phyloP scores from a whole-genome alignment of 1,284 basidiomycete genomes.

The Ustilago esculenta region DNA sequence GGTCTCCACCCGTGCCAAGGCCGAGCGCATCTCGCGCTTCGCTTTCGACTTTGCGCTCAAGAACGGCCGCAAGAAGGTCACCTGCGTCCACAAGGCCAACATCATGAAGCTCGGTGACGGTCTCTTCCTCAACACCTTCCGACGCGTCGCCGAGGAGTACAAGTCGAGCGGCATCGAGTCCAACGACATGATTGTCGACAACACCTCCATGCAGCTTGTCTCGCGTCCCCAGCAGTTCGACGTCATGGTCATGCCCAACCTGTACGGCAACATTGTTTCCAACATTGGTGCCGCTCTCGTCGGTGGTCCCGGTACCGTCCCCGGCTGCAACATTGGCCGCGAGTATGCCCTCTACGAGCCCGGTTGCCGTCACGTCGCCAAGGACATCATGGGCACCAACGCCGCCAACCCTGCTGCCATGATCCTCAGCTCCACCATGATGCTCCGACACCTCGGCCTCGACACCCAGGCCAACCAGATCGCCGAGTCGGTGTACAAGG shows the following conservation, averaged over 20 bases:
- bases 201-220: slow-evolving; percentile 99
- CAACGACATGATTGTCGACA: slow-evolving; percentile 99
- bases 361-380: slow-evolving; percentile 97
- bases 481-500: slow-evolving; percentile 89
- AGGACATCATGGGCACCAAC: slow-evolving; percentile 97
- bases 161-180: slow-evolving; percentile 88
- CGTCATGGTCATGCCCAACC: slow-evolving; percentile 98
- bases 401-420: slow-evolving; percentile 98
- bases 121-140: slow-evolving; percentile 98
- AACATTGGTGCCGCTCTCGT: slow-evolving; percentile 99
- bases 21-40: slow-evolving; percentile 95
- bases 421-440: slow-evolving; percentile 97
- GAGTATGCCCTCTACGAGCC: slow-evolving; percentile 99
- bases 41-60: slow-evolving; percentile 99
- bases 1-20: slow-evolving; percentile 93
- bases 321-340: slow-evolving; percentile 96
- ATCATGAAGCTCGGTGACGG: slow-evolving; percentile 99
- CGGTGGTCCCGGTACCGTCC: slow-evolving; percentile 96
- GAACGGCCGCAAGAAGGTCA: slow-evolving; percentile 99
- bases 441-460: slow-evolving; percentile 97
- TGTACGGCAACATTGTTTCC: slow-evolving; percentile 94
- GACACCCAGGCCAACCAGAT: slow-evolving; percentile 95
- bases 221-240: slow-evolving; percentile 94
- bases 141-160: slow-evolving; percentile 91
- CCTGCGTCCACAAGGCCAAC: slow-evolving; percentile 99